Base-by-base conservation (phyloP, 2,329 filamentous ascomycete species). In the Penicillium capsulatum region DNA sequence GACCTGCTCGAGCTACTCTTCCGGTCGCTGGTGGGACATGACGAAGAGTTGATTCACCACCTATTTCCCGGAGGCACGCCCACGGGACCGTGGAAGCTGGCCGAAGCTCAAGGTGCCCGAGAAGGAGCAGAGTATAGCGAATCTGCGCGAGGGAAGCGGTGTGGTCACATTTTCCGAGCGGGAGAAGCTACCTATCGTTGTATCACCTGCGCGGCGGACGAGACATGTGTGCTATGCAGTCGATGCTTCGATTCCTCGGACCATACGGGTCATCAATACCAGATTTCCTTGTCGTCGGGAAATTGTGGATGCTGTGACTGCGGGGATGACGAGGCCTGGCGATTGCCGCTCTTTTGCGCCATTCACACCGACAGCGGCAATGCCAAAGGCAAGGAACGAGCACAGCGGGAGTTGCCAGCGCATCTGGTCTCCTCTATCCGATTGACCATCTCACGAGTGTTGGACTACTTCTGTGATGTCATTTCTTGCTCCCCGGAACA, bases 301-400 rank as follows among this genome's bases (percentile, higher is more conserved):
- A 95, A 96, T 60, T 92, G 85, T 58, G 91, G 91, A 31, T 97
- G 94, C 69, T 98, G 92, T 66, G 92, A 98, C 66, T 98, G 92
- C 61, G 92, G 92, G 43, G 92, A 98, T 60, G 80, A 84, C 14
- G 94, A 98, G 66, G 94, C 92, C 8, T 98, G 94, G 91, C 81
- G 81, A 60, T 73, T 81, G 33, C 89, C 90, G 30, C 76, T 97
- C 49, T 66, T 64, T 61, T 98, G 92, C 70, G 91, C 89, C 24
- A 97, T 98, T 57, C 92, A 98, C 62, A 91, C 88, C 29, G 75
- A 82, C 48, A 74, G 71, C 31, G 63, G 63, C 13, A 64, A 66
- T 32, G 47, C 51, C 15, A 81, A 82, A 39, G 60, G 57, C 9
- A 67, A 59, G 42, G 64, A 66, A 37, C 70, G 69, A 65, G 83